These are phyloP conservation scores for Cinnamomum chago DNA, from an alignment of 164 flowering plant genomes.

Conservation along the genomic window DNA sequence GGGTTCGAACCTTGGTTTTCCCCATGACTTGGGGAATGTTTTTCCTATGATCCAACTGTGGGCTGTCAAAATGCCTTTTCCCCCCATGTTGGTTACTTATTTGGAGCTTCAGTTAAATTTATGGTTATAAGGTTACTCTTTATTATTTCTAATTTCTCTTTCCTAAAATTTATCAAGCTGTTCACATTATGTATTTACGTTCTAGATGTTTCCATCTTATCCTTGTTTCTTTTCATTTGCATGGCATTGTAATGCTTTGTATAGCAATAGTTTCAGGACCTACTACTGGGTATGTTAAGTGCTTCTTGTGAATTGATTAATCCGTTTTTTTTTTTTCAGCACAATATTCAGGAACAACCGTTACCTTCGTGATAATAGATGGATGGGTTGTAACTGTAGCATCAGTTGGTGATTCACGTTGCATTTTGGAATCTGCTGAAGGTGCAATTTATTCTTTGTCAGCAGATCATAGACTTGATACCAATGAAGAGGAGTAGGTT, in stretches of 20 bases:
- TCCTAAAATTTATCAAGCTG: background rate
- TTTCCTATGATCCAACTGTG: no score
- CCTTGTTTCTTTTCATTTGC: background rate
- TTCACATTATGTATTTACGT: background rate
- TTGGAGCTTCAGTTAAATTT: background rate
- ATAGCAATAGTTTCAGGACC: background rate
- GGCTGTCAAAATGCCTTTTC: no score
- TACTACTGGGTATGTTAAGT: background rate
- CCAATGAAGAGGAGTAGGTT: slow-evolving; percentile 87
- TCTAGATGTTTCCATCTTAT: background rate
- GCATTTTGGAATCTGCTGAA: slow-evolving; percentile 92
- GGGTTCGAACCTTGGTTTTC: no score
- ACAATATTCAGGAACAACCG: slow-evolving; percentile 91
- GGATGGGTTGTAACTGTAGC: slow-evolving; percentile 96
- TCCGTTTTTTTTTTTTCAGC: slow-evolving; percentile 37
- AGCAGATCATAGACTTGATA: slow-evolving; percentile 93
- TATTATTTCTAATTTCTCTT: no score
- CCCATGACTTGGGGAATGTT: no score
- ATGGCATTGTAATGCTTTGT: background rate
- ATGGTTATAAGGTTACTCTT: no score
- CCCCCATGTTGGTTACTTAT: no score
- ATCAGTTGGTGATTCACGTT: slow-evolving; percentile 97
- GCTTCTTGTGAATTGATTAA: background rate
- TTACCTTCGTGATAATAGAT: slow-evolving; percentile 88
- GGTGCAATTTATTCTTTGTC: slow-evolving; percentile 72